Conservation (phyloP, 1,284 basidiomycete genomes). For the Rhizoctonia solani region DNA sequence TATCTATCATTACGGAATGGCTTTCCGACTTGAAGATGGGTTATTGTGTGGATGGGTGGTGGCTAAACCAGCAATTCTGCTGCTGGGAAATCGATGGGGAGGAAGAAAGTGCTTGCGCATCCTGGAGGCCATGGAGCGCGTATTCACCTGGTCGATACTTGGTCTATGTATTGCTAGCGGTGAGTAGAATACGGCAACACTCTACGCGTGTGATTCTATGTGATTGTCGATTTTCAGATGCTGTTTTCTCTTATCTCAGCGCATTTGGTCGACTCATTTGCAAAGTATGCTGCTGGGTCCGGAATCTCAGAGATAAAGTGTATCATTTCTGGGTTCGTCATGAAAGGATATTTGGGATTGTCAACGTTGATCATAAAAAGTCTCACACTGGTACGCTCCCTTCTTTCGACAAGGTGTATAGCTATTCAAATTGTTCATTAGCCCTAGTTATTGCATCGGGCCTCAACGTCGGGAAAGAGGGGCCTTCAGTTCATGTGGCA, state of each 20-base stretch:
- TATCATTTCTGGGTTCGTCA: constrained; percentile 95
- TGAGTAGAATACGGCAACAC: constrained; percentile 50
- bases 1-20: constrained; percentile 98
- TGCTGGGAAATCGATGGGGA: constrained; percentile 87
- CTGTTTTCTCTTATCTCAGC: constrained; percentile 83
- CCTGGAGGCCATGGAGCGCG: constrained; percentile 92
- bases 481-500: constrained; percentile 96
- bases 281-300: constrained; percentile 95
- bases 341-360: constrained; percentile 91
- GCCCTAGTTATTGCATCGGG: constrained; percentile 99
- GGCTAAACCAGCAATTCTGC: constrained; percentile 97
- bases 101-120: constrained; percentile 80
- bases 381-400: constrained; percentile 76
- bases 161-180: constrained; percentile 87
- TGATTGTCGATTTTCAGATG: constrained; percentile 52
- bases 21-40: constrained; percentile 87
- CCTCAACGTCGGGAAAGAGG: constrained; percentile 97
- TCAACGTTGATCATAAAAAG: constrained; percentile 92
- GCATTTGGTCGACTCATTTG: constrained; percentile 85
- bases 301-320: constrained; percentile 99
- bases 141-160: constrained; percentile 77
- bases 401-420: not conserved
- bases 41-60: constrained; percentile 96
- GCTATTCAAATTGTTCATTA: constrained; percentile 44
- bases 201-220: not conserved